Conservation (phyloP, 805 yeast species). For the Ogataea corticis region DNA sequence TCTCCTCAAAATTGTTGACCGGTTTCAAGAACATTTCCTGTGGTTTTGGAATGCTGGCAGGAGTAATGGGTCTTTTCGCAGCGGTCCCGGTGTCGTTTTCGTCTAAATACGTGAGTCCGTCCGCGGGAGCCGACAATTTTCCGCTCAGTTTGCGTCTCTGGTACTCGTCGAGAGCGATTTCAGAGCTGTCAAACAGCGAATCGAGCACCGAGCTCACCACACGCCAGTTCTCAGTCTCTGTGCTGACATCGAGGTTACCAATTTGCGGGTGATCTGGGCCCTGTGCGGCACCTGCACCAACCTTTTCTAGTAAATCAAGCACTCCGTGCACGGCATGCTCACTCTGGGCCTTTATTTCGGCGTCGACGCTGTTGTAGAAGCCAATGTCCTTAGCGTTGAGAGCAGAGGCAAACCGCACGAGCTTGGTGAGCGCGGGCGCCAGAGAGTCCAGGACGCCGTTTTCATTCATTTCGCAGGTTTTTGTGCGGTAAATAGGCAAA, state of each 20-base stretch:
- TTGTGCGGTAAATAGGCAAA: background rate
- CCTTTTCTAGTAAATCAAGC: conserved; percentile 38
- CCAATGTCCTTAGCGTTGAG: conserved; percentile 79
- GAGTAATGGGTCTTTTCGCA: conserved; percentile 9
- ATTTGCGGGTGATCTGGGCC: conserved; percentile 6
- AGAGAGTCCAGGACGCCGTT: conserved; percentile 26
- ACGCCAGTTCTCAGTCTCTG: conserved; percentile 58
- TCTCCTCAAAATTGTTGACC: conserved; percentile 62
- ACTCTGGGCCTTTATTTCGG: conserved; percentile 40
- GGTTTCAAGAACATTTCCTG: conserved; percentile 58
- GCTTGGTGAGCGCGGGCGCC: conserved; percentile 51
- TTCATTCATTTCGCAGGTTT: background rate
- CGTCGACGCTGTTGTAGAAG: conserved; percentile 69
- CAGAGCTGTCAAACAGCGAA: conserved; percentile 71
- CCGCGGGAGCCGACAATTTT: conserved; percentile 11
- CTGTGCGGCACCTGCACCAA: conserved; percentile 4
- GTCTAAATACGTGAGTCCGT: conserved; percentile 50
- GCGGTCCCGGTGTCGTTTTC: conserved; percentile 43
- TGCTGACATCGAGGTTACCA: conserved; percentile 26
- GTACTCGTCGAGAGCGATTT: conserved; percentile 58
- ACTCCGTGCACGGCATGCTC: conserved; percentile 43
- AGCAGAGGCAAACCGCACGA: conserved; percentile 66
- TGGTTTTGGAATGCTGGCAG: conserved; percentile 51
- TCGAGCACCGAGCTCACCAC: conserved; percentile 65
- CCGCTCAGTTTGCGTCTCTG: conserved; percentile 22